A percentile compares a stretch with the other conserved stretches of the same genome.
These are phyloP conservation scores for Cryptococcus jaspeensis DNA, from an alignment of 1,284 basidiomycete species.

Conservation along the genomic window DNA sequence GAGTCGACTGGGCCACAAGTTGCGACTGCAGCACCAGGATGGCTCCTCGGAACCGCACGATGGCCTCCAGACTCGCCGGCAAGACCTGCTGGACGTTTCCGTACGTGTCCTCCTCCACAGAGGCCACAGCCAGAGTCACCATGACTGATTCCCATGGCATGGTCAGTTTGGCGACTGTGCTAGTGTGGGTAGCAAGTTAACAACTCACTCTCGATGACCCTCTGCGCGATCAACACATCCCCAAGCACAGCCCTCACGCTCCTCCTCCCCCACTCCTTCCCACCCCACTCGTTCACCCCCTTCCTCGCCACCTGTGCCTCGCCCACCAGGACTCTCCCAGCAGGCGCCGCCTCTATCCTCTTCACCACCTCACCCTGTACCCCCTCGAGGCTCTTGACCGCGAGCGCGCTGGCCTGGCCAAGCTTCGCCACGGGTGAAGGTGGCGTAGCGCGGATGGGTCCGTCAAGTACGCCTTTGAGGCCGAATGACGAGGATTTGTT, in stretches of 20 bases:
- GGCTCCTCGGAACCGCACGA: slow-evolving; percentile 34
- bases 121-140: slow-evolving; percentile 33
- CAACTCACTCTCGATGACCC: slow-evolving; percentile 43
- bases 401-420: slow-evolving; percentile 7
- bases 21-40: slow-evolving; percentile 25
- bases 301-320: slow-evolving; percentile 18
- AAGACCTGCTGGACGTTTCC: slow-evolving; percentile 44
- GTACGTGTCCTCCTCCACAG: slow-evolving; percentile 43
- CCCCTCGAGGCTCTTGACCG: slow-evolving; percentile 19
- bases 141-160: slow-evolving; percentile 39
- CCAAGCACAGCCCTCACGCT: slow-evolving; percentile 23
- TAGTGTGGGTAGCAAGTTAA: not conserved
- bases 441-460: slow-evolving; percentile 27
- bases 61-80: slow-evolving; percentile 43
- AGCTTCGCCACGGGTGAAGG: slow-evolving; percentile 17
- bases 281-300: slow-evolving; percentile 26
- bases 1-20: slow-evolving; percentile 14
- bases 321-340: slow-evolving; percentile 15
- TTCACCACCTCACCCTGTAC: slow-evolving; percentile 19
- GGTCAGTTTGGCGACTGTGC: not conserved
- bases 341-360: slow-evolving; percentile 20
- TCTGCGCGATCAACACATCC: slow-evolving; percentile 25
- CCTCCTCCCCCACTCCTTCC: slow-evolving; percentile 35
- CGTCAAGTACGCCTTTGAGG: slow-evolving; percentile 34
- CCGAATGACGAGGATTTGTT: slow-evolving; percentile 19